A percentile compares a stretch with the other conserved stretches of the same genome.
phyloP scores from a whole-genome alignment of 257 asterid species.

The Solanum arcanum region DNA sequence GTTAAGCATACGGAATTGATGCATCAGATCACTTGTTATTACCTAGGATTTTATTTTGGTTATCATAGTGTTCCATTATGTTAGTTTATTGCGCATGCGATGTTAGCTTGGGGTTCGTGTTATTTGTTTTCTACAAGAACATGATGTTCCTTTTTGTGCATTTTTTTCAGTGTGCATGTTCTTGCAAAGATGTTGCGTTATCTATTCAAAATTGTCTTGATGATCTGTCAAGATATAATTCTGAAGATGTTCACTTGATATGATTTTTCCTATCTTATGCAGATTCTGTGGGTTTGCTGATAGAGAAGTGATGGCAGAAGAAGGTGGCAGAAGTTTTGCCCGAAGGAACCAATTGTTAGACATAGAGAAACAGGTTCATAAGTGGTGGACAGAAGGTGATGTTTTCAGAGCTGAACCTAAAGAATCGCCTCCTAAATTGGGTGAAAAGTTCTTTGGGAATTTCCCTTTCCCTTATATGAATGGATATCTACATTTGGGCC shows the following conservation, averaged over 20 bases:
- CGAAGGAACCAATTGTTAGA: constrained; percentile 45
- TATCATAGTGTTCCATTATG: background rate
- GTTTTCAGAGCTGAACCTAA: constrained; percentile 67
- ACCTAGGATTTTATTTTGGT: background rate
- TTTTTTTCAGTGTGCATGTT: background rate
- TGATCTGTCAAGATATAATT: background rate
- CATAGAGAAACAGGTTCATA: constrained; percentile 53
- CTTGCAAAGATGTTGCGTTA: background rate
- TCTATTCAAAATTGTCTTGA: background rate
- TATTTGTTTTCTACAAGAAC: background rate
- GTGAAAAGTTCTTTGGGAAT: constrained; percentile 83
- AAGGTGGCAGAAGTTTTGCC: constrained; percentile 54
- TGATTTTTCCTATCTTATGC: background rate
- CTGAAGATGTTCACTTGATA: background rate
- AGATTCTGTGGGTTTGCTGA: constrained; percentile 31
- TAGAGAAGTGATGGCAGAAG: constrained; percentile 52
- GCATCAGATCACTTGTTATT: background rate
- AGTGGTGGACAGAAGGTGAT: constrained; percentile 59
- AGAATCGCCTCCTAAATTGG: constrained; percentile 48
- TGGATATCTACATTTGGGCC: constrained; percentile 88
- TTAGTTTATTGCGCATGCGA: background rate
- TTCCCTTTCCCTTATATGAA: constrained; percentile 95
- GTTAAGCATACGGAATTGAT: background rate
- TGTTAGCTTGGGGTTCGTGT: background rate
- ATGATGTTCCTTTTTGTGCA: background rate